phyloP scores from a whole-genome alignment of 73 alveolate genomes.

The Paramecium sexaurelia region DNA sequence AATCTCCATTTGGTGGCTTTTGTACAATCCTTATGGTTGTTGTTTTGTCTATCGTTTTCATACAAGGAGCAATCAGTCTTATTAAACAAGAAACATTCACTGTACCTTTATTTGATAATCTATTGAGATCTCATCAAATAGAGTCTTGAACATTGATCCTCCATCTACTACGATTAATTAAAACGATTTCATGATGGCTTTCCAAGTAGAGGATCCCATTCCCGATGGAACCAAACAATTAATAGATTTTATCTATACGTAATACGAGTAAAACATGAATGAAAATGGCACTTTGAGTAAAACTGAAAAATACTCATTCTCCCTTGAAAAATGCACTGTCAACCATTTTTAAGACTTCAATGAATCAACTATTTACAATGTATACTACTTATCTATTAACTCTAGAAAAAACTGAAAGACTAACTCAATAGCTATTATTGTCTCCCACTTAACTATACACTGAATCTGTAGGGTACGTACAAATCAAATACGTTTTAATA shows the following conservation, averaged over 20 bases:
- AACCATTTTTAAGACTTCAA: neutral
- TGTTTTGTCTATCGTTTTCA: neutral
- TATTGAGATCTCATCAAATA: neutral
- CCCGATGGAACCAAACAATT: neutral
- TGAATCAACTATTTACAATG: neutral
- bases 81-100: conserved; percentile 31
- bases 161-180: neutral
- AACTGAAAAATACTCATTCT: neutral
- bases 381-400: neutral
- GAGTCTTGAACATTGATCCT: neutral
- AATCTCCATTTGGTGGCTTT: conserved; percentile 39
- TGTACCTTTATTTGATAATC: neutral
- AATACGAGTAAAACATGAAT: neutral
- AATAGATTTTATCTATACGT: neutral
- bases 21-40: neutral
- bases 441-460: neutral
- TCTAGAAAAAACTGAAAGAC: neutral
- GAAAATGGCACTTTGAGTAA: neutral
- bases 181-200: neutral
- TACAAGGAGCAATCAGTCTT: neutral
- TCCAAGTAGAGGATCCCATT: neutral
- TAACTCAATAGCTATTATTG: neutral
- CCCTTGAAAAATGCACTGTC: neutral
- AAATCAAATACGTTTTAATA: neutral
- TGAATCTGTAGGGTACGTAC: neutral